phyloP scores from a whole-genome alignment of 2,329 filamentous ascomycete genomes.

The Claviceps fusiformis region DNA sequence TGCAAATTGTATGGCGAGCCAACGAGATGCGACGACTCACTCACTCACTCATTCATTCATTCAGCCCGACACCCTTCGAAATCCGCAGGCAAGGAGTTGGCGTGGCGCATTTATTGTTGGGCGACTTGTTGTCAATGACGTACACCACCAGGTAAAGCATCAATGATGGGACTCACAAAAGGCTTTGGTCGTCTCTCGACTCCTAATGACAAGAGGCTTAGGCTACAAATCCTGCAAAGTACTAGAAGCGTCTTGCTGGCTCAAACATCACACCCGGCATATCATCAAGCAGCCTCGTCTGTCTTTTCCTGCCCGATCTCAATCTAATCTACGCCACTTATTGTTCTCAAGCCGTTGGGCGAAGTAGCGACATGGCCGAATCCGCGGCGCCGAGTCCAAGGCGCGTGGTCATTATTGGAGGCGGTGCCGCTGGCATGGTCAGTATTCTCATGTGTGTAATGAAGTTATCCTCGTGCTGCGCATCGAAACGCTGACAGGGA shows the following conservation, averaged over 20 bases:
- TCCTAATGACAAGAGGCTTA: background rate
- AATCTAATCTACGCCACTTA: background rate
- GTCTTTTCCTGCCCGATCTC: background rate
- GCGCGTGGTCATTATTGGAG: slow-evolving; percentile 45
- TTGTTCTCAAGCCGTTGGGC: background rate
- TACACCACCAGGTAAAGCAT: slow-evolving; percentile 1
- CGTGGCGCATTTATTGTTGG: background rate
- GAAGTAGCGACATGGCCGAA: background rate
- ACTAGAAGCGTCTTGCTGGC: background rate
- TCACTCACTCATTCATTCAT: background rate
- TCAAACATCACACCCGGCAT: no score
- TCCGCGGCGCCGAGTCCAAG: slow-evolving; percentile 17
- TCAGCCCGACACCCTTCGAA: background rate
- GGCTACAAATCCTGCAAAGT: background rate
- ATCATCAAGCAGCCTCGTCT: background rate
- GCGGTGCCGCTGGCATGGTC: slow-evolving; percentile 49
- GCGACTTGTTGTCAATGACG: slow-evolving; percentile 8
- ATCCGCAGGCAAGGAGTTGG: background rate
- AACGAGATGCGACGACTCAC: background rate
- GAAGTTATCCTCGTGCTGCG: background rate
- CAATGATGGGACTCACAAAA: background rate
- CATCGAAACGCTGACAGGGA: background rate
- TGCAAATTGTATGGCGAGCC: background rate
- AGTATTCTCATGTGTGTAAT: slow-evolving; percentile 1
- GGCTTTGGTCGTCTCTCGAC: no score